Evolutionary conservation across 805 yeast genomes (phyloP), one percentile per base, ranked within the genome.

Genomic region (Kodamaea nitidulidarum): DNA sequence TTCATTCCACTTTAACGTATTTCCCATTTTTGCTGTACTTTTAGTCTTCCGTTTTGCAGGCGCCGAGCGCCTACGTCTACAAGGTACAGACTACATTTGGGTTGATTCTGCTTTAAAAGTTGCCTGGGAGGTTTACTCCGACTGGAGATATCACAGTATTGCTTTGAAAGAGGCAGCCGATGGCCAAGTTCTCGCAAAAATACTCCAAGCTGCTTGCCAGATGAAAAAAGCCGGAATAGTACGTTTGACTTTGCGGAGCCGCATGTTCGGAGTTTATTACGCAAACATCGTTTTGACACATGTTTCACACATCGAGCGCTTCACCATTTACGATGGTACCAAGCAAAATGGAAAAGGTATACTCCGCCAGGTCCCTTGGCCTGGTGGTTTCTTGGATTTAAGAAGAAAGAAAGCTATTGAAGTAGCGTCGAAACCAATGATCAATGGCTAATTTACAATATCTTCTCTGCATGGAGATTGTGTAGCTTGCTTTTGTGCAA

Each of bases 1-100:
- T 20, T 20, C 8, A 20, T 20, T 5, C 22, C 5, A 20, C 5
- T 20, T 20, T 8, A 20, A 8, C 22, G 7, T 20, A 5, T 20
- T 20, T 5, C 14, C 15, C 10, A 8, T 14, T 7, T 5, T 28
- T 6, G 31, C 31, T 12, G 32, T 9, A 16, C 3, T 30, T 16
- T 17, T 16, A 4, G 12, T 30, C 4, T 7, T 17, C 4, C 20
- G 32, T 3, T 30, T 30, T 12, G 6, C 10, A 3, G 32, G 32
- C 11, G 10, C 32, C 6, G 32, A 4, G 12, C 20, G 9, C 12
- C 14, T 17, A 7, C 20, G 3, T 7, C 4, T 17, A 6, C 20
- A 4, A 12, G 11, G 15, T 10, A 16, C 32, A 4, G 32, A 30
- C 32, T 30, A 30, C 32, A 30, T 30, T 17, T 30, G 32, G 32